Conservation (phyloP, 495 filamentous ascomycete species). For the Neurospora hispaniola region DNA sequence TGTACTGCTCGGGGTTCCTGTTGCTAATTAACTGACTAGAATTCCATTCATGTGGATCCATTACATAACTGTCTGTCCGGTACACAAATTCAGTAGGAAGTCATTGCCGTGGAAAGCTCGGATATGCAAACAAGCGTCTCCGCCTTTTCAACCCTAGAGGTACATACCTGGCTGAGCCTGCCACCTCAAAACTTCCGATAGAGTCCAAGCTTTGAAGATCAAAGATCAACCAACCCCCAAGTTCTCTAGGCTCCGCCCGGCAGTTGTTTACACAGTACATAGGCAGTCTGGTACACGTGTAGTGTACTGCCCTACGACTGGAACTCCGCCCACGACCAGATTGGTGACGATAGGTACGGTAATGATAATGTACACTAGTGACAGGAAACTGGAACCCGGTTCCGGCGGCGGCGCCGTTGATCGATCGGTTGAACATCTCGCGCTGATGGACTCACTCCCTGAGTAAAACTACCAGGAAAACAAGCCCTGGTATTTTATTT, state of each 20-base stretch:
- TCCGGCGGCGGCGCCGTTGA: neutral
- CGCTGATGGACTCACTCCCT: neutral
- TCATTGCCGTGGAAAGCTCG: neutral
- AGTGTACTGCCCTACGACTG: neutral
- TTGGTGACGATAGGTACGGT: neutral
- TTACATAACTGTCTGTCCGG: neutral
- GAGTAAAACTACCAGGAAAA: neutral
- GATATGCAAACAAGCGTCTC: neutral
- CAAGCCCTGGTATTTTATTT: neutral
- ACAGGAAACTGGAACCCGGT: neutral
- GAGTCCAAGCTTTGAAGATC: neutral
- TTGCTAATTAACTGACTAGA: neutral
- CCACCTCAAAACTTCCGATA: neutral
- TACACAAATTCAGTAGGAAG: neutral
- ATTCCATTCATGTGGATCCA: neutral
- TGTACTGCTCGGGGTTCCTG: neutral
- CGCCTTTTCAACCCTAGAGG: neutral
- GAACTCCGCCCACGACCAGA: neutral
- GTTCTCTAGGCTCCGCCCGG: neutral
- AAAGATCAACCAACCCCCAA: neutral
- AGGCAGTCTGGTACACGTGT: neutral
- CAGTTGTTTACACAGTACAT: neutral
- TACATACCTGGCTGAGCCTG: no score
- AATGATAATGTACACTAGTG: neutral
- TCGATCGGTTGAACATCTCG: neutral